Percentiles rank a stretch among this genome's conserved stretches.
phyloP scores from a whole-genome alignment of 805 yeast species.

The Monosporozyma aquatica region DNA sequence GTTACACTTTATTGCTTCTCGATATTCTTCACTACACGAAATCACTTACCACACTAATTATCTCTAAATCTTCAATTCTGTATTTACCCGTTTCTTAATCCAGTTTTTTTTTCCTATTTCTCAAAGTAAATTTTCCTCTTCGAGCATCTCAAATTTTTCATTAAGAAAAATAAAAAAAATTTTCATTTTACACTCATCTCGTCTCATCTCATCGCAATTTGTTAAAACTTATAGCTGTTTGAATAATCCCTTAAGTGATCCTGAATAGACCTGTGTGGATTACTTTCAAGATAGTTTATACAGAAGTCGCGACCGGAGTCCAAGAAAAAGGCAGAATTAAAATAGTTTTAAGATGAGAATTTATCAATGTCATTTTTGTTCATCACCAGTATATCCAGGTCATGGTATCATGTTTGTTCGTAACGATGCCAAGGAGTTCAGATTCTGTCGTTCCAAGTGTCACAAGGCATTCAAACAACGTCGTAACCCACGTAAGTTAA shows the following conservation, averaged over 20 bases:
- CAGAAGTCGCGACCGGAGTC: no score
- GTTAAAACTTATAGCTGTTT: not conserved
- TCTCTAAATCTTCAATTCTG: not conserved
- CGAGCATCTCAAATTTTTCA: no score
- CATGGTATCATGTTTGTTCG: conserved; percentile 97
- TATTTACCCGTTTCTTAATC: not conserved
- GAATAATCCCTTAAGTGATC: no score
- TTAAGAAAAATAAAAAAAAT: not conserved
- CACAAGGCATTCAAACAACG: conserved; percentile 96
- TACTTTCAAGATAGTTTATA: no score
- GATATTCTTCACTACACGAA: no score
- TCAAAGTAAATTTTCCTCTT: no score
- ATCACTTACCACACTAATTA: no score
- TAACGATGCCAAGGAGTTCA: conserved; percentile 94
- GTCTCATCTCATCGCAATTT: conserved; percentile 20
- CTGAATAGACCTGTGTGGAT: no score
- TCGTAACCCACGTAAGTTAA: conserved; percentile 95
- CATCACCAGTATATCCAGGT: conserved; percentile 90
- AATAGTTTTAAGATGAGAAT: conserved; percentile 72
- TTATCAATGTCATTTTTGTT: conserved; percentile 90
- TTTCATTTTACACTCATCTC: conserved; percentile 10
- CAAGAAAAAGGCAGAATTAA: no score
- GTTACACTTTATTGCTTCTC: no score
- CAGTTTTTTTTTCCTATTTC: no score
- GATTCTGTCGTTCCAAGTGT: conserved; percentile 96